Evolutionary conservation across 257 asterid species (phyloP).

Genomic region (Scutellaria galericulata): DNA sequence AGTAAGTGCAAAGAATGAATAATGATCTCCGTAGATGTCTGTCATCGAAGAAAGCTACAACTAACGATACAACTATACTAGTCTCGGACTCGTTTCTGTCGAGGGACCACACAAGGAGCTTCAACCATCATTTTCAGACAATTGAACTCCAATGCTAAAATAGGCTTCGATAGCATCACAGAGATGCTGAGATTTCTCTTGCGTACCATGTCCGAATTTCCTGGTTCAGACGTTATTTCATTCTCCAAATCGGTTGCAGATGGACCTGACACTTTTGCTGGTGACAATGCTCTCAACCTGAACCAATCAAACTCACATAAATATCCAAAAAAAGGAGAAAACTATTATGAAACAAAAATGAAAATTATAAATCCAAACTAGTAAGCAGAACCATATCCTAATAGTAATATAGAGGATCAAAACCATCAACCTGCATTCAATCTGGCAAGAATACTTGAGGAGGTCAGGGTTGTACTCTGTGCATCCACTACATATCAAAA

Average conservation of each 20-base stretch:
- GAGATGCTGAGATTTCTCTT: constrained; percentile 67
- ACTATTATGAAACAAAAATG: not conserved
- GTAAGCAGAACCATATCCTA: not conserved
- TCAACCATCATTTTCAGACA: constrained; percentile 82
- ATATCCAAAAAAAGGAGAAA: not conserved
- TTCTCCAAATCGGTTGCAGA: constrained; percentile 35
- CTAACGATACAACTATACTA: not conserved
- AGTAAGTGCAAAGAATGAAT: constrained; percentile 19
- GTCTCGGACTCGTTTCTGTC: constrained; percentile 21
- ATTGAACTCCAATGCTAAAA: constrained; percentile 75
- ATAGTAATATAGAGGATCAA: not conserved
- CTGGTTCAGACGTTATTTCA: constrained; percentile 28
- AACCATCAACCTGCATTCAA: constrained; percentile 79
- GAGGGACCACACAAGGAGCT: constrained; percentile 64
- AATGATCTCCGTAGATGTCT: not conserved
- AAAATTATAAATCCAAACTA: not conserved
- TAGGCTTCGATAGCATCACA: constrained; percentile 83
- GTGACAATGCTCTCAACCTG: constrained; percentile 69
- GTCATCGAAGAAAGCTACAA: not conserved
- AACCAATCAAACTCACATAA: not conserved
- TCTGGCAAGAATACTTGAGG: constrained; percentile 91
- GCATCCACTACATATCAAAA: constrained; percentile 69
- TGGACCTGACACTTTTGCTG: constrained; percentile 66
- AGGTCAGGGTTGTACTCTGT: constrained; percentile 79
- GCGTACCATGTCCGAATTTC: constrained; percentile 31